Base-by-base conservation (phyloP, 2,329 filamentous ascomycete genomes). In the Pyricularia sp. region DNA sequence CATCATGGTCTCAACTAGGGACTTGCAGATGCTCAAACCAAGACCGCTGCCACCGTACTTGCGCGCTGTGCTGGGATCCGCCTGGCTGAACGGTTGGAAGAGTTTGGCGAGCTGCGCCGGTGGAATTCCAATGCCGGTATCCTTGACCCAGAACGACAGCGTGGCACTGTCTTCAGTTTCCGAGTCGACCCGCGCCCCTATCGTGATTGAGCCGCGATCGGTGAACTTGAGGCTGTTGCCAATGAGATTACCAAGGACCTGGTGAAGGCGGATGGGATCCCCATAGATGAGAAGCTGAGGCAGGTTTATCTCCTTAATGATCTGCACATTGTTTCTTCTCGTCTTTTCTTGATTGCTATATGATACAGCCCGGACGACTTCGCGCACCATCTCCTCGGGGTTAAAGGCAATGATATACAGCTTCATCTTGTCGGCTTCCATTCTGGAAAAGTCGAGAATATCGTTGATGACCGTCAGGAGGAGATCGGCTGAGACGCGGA, bases 171-270 rank as follows among this genome's bases (percentile, higher is more conserved):
- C 87, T 17, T 86, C 83, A 11, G 88, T 89, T 75, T 97, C 92
- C 9, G 83, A 82, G 64, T 93, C 89, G 25, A 93, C 85, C 28
- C 86, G 86, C 4, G 93, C 92, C 65, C 89, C 89, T 67, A 97
- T 92, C 0, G 92, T 96, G 70, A 97, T 92, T 0, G 90, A 92
- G 0, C 94, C 94, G 69, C 90, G 86, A 69, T 94, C 91, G 0
- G 94, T 97, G 76, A 97, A 97, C 76, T 97, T 97, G 78, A 97
- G 90, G 75, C 92, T 94, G 81, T 97, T 97, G 71, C 91, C 92
- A 63, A 97, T 91, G 30, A 97, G 85, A 75, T 97, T 97, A 72
- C 92, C 92, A 4, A 90, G 80, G 0, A 90, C 88, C 76, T 90
- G 88, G 71, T 90, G 88, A 25, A 90, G 81, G 36, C 88, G 85